Evolutionary conservation across 257 asterid species (phyloP), one percentile per base, ranked within the genome.

Genomic region (Scutellaria barbata): DNA sequence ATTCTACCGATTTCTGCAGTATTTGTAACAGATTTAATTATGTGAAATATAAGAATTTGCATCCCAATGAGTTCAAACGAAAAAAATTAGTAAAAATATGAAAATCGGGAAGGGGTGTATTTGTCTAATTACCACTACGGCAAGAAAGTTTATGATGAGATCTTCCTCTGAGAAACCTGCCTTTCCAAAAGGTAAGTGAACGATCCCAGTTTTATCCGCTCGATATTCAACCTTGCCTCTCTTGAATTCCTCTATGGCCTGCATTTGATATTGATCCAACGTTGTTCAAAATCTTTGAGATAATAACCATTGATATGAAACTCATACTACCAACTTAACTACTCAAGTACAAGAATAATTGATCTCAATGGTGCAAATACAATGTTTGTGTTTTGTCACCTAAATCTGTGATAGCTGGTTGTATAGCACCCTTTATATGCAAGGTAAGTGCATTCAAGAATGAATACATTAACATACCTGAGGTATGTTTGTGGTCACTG

Each of bases 181-280:
- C 81, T 94, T 91, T 48, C 98, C 98, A 43, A 90, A 90, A 74
- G 96, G 98, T 62, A 92, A 39, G 85, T 92, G 97, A 59, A 92
- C 98, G 47, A 92, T 92, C 80, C 98, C 98, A 33, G 98, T 90
- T 88, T 92, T 92, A 81, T 92, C 98, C 59, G 98, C 98, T 79
- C 97, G 86, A 66, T 70, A 90, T 74, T 92, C 98, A 18, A 92
- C 97, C 78, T 92, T 90, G 25, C 98, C 98, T 82, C 88, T 82
- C 94, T 92, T 92, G 85, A 92, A 92, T 76, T 92, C 98, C 70
- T 71, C 91, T 17, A 90, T 90, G 39, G 97, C 95, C 97, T 92
- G 85, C 81, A 83, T 47, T 13, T 47, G 25, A 43, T 22, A 42
- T 13, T 47, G 25, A 43, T 22, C 30, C 20, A 8, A 12, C 2